Percentiles rank a stretch among this genome's conserved stretches.
Evolutionary conservation across 371 early-diverging fungal genomes (phyloP).

Genomic region (Gilbertella persicaria): DNA sequence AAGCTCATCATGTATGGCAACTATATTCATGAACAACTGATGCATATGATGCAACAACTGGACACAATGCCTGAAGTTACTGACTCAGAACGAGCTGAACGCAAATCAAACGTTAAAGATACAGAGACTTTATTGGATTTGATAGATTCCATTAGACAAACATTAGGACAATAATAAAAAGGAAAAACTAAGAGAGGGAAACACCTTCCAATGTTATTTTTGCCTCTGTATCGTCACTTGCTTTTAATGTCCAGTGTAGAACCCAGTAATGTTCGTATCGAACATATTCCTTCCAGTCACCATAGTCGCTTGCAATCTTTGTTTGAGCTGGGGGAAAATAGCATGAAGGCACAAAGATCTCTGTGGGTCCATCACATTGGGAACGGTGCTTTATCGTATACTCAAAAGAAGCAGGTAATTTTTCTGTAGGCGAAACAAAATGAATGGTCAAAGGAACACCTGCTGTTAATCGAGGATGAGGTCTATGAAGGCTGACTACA

Average conservation of each 20-base stretch:
- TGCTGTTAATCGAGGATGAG: conserved; percentile 32
- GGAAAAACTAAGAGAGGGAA: too few relatives aligned
- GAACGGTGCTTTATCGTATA: conserved; percentile 9
- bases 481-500: conserved; percentile 38
- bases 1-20: conserved; percentile 15
- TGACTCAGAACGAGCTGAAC: conserved; percentile 10
- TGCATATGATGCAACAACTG: conserved; percentile 18
- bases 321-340: conserved; percentile 21
- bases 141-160: conserved; percentile 5
- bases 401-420: conserved; percentile 20
- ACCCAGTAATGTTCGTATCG: conserved; percentile 16
- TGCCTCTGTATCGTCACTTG: conserved; percentile 2
- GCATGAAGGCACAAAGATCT: conserved; percentile 21
- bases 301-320: conserved; percentile 6
- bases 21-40: conserved; percentile 21
- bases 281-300: conserved; percentile 7
- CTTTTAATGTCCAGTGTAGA: conserved; percentile 9
- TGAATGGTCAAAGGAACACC: conserved; percentile 35
- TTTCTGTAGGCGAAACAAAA: conserved; percentile 33
- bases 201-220: conserved; percentile 12
- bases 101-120: conserved; percentile 10
- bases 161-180: neutral
- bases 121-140: conserved; percentile 13
- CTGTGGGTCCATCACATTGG: conserved; percentile 13
- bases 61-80: conserved; percentile 18